Conservation (phyloP, 2,329 filamentous ascomycete species). For the Cladobotryum mycophilum region DNA sequence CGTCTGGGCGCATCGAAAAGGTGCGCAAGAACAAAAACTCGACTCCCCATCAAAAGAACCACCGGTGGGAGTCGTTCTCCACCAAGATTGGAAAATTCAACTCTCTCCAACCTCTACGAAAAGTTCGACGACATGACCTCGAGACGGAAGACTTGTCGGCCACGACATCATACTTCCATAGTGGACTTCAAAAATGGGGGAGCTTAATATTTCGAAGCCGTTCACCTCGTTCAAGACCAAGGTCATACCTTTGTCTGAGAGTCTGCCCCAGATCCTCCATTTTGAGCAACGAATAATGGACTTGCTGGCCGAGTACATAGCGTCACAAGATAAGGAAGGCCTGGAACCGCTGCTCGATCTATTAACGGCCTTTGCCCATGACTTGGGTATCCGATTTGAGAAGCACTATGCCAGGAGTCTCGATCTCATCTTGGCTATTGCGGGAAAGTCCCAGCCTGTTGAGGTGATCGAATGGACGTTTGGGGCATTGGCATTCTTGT, state of each 20-base stretch:
- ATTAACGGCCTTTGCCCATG: slow-evolving; percentile 90
- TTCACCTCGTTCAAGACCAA: slow-evolving; percentile 74
- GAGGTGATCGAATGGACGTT: slow-evolving; percentile 99
- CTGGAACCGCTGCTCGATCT: slow-evolving; percentile 83
- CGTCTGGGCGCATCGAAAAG: slow-evolving; percentile 63
- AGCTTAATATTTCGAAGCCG: slow-evolving; percentile 79
- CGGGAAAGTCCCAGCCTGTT: slow-evolving; percentile 67
- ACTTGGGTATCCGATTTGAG: slow-evolving; percentile 81
- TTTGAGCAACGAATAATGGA: slow-evolving; percentile 82
- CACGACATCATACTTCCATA: slow-evolving; percentile 80
- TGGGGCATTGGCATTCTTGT: slow-evolving; percentile 85
- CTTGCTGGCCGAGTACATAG: slow-evolving; percentile 68
- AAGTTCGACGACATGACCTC: slow-evolving; percentile 77
- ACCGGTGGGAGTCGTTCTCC: slow-evolving; percentile 88
- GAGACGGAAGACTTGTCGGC: slow-evolving; percentile 70
- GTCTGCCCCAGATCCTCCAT: slow-evolving; percentile 84
- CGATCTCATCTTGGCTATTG: slow-evolving; percentile 68
- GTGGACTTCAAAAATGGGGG: slow-evolving; percentile 80
- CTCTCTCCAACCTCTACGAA: slow-evolving; percentile 82
- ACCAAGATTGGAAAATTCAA: slow-evolving; percentile 85
- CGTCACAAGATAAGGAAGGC: slow-evolving; percentile 68
- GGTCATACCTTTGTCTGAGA: slow-evolving; percentile 75
- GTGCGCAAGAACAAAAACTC: slow-evolving; percentile 62
- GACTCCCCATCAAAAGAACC: slow-evolving; percentile 72
- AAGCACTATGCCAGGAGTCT: slow-evolving; percentile 76